Evolutionary conservation across 163 green algal species (phyloP).

Genomic region (Chloroidium sp.): DNA sequence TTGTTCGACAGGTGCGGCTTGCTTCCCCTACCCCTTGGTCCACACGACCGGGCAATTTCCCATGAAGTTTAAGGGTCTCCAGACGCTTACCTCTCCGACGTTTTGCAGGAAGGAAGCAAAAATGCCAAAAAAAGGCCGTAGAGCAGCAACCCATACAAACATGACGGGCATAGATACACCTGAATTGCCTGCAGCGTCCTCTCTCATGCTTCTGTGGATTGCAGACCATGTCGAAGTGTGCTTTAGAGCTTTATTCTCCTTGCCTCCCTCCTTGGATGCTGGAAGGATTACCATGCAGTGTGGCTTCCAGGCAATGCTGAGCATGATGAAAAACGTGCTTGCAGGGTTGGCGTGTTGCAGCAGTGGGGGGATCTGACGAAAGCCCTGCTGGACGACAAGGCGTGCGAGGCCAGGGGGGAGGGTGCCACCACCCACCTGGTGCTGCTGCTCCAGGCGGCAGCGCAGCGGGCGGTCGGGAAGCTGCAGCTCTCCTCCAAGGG

Average conservation of each 20-base stretch:
- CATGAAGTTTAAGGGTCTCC: no score
- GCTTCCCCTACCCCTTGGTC: no score
- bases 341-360: slow-evolving; percentile 27
- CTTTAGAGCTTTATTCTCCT: not conserved
- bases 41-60: no score
- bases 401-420: slow-evolving; percentile 21
- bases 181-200: no score
- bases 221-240: not conserved
- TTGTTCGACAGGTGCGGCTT: no score
- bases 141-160: no score
- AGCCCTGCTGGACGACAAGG: slow-evolving; percentile 27
- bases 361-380: slow-evolving; percentile 32
- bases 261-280: not conserved
- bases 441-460: slow-evolving; percentile 17
- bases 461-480: not conserved
- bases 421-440: slow-evolving; percentile 30
- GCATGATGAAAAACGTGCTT: not conserved
- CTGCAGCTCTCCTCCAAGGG: not conserved
- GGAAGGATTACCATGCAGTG: not conserved
- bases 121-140: no score
- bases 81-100: no score
- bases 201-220: not conserved
- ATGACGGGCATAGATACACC: no score
- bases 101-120: no score
- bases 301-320: not conserved